A percentile compares a stretch with the other conserved stretches of the same genome.
Evolutionary conservation across 495 filamentous ascomycete species (phyloP).

Genomic region (Collariella sp.): DNA sequence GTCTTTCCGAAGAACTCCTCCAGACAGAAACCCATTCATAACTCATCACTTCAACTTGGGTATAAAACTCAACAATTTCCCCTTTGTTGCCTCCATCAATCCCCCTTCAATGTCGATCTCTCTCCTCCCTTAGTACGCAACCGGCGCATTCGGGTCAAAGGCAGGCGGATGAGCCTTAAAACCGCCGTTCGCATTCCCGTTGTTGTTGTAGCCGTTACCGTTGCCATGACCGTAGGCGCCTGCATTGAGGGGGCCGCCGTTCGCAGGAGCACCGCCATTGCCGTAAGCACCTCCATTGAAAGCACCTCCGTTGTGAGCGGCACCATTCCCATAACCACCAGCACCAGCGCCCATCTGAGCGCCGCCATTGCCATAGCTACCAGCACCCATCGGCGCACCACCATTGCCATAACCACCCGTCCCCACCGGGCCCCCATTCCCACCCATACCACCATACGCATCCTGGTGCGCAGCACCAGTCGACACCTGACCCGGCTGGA

Average conservation of each 20-base stretch:
- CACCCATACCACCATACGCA: no score
- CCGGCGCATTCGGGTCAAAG: background rate
- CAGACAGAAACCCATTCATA: background rate
- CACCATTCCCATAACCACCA: background rate
- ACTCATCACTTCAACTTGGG: slow-evolving; percentile 1
- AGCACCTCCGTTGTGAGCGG: background rate
- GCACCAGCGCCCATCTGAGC: background rate
- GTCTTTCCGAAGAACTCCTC: background rate
- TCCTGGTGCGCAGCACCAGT: no score
- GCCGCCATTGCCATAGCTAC: background rate
- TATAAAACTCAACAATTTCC: background rate
- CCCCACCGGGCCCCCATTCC: no score
- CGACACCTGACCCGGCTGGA: background rate
- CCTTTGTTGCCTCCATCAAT: background rate
- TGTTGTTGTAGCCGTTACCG: background rate
- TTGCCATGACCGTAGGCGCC: background rate
- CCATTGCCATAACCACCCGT: no score
- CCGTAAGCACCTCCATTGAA: background rate
- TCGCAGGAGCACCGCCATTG: background rate
- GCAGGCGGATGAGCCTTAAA: slow-evolving; percentile 1
- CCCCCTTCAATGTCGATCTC: background rate
- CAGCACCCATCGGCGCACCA: background rate
- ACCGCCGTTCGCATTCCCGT: background rate
- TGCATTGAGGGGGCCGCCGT: background rate
- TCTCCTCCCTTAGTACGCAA: background rate